Conservation (phyloP, 768 basidiomycete species). For the Fistulinella prunicolor region DNA sequence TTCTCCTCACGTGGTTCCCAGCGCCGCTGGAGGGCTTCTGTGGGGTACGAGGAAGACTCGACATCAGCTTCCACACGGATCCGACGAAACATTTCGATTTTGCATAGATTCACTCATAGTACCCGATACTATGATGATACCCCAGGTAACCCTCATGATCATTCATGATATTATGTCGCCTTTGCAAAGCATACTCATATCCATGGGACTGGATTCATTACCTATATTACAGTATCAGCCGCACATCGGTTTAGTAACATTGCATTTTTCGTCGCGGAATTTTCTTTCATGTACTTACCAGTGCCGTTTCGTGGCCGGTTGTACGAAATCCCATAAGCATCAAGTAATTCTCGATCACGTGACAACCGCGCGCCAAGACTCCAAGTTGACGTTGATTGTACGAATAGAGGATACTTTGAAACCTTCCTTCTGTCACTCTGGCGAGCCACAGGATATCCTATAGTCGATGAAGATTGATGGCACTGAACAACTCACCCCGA, state of each 20-base stretch:
- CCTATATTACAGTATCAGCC: slow-evolving; percentile 5
- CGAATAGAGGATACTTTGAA: background rate
- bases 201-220: slow-evolving; percentile 8
- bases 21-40: slow-evolving; percentile 22
- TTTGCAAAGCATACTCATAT: slow-evolving; percentile 20
- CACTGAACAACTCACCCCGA: slow-evolving; percentile 65
- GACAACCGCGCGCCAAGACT: slow-evolving; percentile 17
- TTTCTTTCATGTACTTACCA: no score
- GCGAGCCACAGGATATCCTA: slow-evolving; percentile 4
- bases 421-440: background rate
- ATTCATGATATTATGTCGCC: slow-evolving; percentile 3
- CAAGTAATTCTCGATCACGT: slow-evolving; percentile 25
- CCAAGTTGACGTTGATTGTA: background rate
- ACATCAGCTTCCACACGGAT: slow-evolving; percentile 21
- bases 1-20: slow-evolving; percentile 19
- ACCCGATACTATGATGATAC: slow-evolving; percentile 10
- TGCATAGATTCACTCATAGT: slow-evolving; percentile 32
- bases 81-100: slow-evolving; percentile 35
- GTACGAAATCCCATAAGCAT: background rate
- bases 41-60: slow-evolving; percentile 13
- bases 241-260: slow-evolving; percentile 5
- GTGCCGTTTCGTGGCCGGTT: background rate
- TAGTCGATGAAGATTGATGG: slow-evolving; percentile 43
- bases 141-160: slow-evolving; percentile 5
- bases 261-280: slow-evolving; percentile 12